These are phyloP conservation scores for Allium cepa DNA, from an alignment of 106 monocot species.

Conservation along the genomic window DNA sequence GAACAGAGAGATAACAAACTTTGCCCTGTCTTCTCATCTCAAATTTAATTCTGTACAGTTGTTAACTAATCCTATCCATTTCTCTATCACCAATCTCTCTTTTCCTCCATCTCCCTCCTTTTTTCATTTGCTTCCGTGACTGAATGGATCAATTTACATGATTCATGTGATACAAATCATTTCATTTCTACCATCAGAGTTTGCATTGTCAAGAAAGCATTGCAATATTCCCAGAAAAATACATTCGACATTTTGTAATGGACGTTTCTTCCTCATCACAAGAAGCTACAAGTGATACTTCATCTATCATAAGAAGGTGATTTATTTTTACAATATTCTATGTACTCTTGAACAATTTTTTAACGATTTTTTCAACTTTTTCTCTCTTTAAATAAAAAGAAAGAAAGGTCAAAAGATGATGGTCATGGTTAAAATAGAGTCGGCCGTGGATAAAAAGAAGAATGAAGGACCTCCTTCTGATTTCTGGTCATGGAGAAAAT, in stretches of 20 bases:
- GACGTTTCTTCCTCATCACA: slow-evolving; percentile 6
- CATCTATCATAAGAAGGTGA: slow-evolving; percentile 8
- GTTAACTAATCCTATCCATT: slow-evolving; percentile 3
- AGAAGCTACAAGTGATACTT: not conserved
- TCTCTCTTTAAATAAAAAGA: slow-evolving; percentile 7
- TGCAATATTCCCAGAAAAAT: not conserved
- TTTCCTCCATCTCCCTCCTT: not conserved
- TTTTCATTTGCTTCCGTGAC: not conserved
- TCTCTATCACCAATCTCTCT: slow-evolving; percentile 1
- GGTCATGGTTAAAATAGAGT: slow-evolving; percentile 30
- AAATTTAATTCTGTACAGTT: too few relatives aligned
- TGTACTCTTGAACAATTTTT: not conserved
- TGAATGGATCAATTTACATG: too few relatives aligned
- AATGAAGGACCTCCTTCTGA: slow-evolving; percentile 40
- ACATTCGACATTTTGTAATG: not conserved
- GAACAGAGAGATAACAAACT: too few relatives aligned
- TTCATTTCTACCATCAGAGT: slow-evolving; percentile 1
- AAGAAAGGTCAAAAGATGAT: slow-evolving; percentile 31
- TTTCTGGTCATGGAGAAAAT: slow-evolving; percentile 60
- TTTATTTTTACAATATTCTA: not conserved
- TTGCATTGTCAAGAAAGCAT: not conserved
- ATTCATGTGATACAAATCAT: slow-evolving; percentile 1
- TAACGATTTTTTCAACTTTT: not conserved
- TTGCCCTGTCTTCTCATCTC: too few relatives aligned
- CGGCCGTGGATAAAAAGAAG: slow-evolving; percentile 13